Percentiles rank a stretch among this genome's conserved stretches.
phyloP scores from a whole-genome alignment of 768 basidiomycete genomes.

The Pisolithus orientalis region DNA sequence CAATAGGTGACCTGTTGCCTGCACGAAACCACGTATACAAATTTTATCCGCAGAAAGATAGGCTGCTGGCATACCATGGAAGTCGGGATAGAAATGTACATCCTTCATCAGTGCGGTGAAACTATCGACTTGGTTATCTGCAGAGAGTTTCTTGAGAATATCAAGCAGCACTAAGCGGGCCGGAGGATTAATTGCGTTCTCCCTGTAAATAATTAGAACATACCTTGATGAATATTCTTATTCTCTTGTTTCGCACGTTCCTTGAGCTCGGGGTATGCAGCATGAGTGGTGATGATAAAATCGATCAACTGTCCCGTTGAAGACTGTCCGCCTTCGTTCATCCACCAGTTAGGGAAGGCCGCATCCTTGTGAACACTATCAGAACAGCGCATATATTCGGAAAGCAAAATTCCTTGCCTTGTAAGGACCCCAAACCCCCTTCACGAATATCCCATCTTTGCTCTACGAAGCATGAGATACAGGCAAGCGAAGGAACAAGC shows the following conservation, averaged over 20 bases:
- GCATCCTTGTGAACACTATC: constrained; percentile 50
- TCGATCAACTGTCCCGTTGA: constrained; percentile 95
- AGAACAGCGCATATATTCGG: background rate
- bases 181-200: background rate
- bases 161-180: constrained; percentile 58
- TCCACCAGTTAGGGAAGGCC: constrained; percentile 94
- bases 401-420: constrained; percentile 36
- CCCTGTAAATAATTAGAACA: background rate
- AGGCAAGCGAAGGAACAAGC: background rate
- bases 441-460: constrained; percentile 76
- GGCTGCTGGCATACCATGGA: constrained; percentile 56
- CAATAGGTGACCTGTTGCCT: constrained; percentile 96
- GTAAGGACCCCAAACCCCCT: constrained; percentile 92
- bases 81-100: constrained; percentile 91
- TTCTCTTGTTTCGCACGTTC: constrained; percentile 53
- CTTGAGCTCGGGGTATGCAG: constrained; percentile 69
- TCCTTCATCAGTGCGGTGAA: constrained; percentile 85
- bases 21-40: constrained; percentile 4
- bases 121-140: constrained; percentile 48
- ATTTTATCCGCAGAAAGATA: background rate
- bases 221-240: constrained; percentile 55
- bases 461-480: constrained; percentile 40
- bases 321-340: constrained; percentile 99
- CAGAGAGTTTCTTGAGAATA: constrained; percentile 58
- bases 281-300: constrained; percentile 89